phyloP scores from a whole-genome alignment of 2,329 filamentous ascomycete genomes.

The Talaromyces verruculosus region DNA sequence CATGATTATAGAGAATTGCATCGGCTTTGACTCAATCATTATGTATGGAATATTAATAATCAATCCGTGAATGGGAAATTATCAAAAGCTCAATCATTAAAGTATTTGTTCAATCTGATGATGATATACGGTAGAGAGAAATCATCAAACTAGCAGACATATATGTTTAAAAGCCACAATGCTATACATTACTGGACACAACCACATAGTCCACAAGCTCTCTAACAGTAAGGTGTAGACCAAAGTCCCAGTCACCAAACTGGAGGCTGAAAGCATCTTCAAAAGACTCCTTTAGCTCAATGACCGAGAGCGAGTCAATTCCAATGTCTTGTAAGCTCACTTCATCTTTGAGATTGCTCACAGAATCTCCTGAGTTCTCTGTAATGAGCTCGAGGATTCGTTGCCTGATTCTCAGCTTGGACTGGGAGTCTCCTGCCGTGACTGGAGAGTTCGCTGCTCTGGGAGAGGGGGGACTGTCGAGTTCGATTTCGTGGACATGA shows the following conservation, averaged over 20 bases:
- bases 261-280: constrained; percentile 14
- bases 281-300: constrained; percentile 16
- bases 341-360: constrained; percentile 7
- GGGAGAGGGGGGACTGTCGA: constrained; percentile 5
- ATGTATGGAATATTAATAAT: neutral
- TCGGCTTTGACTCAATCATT: neutral
- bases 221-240: constrained; percentile 10
- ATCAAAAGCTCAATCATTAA: neutral
- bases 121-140: neutral
- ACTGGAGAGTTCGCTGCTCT: neutral
- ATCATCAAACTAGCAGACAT: neutral
- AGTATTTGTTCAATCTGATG: constrained; percentile 2
- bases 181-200: neutral
- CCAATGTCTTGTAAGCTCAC: constrained; percentile 15
- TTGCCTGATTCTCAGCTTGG: constrained; percentile 14
- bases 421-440: constrained; percentile 1
- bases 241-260: constrained; percentile 19
- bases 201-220: constrained; percentile 14
- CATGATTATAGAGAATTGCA: neutral
- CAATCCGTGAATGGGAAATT: too few relatives aligned
- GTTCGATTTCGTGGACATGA: constrained; percentile 6
- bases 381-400: constrained; percentile 19
- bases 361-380: constrained; percentile 14
- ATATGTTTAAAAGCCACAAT: neutral
- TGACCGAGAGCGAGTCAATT: constrained; percentile 16